Base-by-base conservation (phyloP, 2,329 filamentous ascomycete genomes). In the Venturia carpophila region DNA sequence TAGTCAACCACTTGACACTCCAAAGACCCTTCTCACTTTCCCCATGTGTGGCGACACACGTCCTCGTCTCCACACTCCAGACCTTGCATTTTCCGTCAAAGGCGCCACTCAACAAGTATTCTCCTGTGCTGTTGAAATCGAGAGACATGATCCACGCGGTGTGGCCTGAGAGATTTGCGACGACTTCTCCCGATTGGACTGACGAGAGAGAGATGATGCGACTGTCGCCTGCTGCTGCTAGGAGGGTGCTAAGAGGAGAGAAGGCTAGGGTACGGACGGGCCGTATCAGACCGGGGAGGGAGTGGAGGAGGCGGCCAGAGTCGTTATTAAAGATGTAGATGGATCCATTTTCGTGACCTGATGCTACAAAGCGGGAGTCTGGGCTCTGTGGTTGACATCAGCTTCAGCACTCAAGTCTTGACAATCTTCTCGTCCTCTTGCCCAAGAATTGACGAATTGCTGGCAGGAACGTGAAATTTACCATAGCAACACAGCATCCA, bases 311-410 rank as follows among this genome's bases (percentile, higher is more conserved):
- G 64, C 91, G 85, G 3, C 91, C 90, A 0, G 89, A 91, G 70
- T 92, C 88, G 71, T 96, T 97, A 79, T 92, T 92, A 82, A 97
- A 99, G 67, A 99, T 86, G 77, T 97, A 97, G 68, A 97, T 84
- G 15, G 87, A 87, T 19, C 94, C 94, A 71, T 90, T 96, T 74
- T 96, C 90, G 76, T 99, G 93, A 0, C 94, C 94, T 63, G 89
- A 95, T 4, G 92, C 93, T 39, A 92, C 95, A 75, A 91, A 89
- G 68, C 85, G 87, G 64, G 92, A 93, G 75, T 99, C 89, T 24
- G 79, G 74, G 67, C 84, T 87, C 83, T 85, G 67, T 11, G 62
- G 58, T 65, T 34, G 10, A 19, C 13, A 21, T 52, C 13, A 52
- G 47, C 47, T 24, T 52, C 6, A 52, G 39, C 39, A 11, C 39